Conservation (phyloP, 2,329 filamentous ascomycete species). For the Diaporthe vexans region DNA sequence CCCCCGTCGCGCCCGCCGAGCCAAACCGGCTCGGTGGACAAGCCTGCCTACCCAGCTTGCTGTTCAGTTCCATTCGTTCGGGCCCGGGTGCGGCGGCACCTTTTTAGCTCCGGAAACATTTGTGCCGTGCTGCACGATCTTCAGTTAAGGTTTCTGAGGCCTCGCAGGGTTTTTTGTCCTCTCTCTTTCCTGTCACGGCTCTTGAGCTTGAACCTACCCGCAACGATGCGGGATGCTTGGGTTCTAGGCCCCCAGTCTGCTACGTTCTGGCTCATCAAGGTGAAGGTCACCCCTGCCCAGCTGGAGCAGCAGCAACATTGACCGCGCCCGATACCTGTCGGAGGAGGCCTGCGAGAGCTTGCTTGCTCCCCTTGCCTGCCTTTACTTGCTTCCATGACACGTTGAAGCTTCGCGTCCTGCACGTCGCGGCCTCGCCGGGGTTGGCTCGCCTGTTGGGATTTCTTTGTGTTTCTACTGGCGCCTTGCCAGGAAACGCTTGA, state of each 20-base stretch:
- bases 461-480: background rate
- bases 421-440: background rate
- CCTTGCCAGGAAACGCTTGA: background rate
- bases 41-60: background rate
- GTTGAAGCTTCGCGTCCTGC: background rate
- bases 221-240: background rate
- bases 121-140: conserved; percentile 20
- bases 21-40: conserved; percentile 25
- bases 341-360: background rate
- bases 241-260: background rate
- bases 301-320: background rate
- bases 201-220: background rate
- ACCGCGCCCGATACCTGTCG: background rate
- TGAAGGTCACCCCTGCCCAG: conserved; percentile 15
- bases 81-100: conserved; percentile 13
- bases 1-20: conserved; percentile 17
- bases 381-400: conserved; percentile 8
- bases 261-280: too few relatives aligned
- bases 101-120: conserved; percentile 21
- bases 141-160: background rate
- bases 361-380: background rate
- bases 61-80: conserved; percentile 1
- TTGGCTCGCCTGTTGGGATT: background rate
- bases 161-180: background rate
- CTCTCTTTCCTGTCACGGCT: background rate